phyloP scores from a whole-genome alignment of 768 basidiomycete genomes.

The Panus rudis region DNA sequence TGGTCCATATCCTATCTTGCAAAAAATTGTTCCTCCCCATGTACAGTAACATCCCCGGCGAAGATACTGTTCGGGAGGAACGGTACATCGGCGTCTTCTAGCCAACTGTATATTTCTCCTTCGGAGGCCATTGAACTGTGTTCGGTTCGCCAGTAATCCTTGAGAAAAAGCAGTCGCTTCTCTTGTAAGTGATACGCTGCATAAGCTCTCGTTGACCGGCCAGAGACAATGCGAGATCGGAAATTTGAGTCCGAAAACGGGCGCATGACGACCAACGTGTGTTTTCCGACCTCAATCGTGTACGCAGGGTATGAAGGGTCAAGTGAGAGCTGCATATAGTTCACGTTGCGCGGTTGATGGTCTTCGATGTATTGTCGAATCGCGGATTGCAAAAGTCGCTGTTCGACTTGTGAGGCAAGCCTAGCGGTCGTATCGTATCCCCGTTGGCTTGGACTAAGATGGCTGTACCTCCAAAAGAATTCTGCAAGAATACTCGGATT shows the following conservation, averaged over 20 bases:
- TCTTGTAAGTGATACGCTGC: neutral
- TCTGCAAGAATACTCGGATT: constrained; percentile 10
- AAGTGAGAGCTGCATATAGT: neutral
- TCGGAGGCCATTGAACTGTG: neutral
- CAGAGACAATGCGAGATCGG: neutral
- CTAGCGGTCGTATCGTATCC: constrained; percentile 24
- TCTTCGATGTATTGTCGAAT: constrained; percentile 3
- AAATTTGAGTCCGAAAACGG: too few species aligned
- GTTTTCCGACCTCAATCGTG: constrained; percentile 3
- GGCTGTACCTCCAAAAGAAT: constrained; percentile 23
- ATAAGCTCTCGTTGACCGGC: constrained; percentile 7
- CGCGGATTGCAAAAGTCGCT: too few species aligned
- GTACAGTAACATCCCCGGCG: neutral
- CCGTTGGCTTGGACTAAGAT: constrained; percentile 6
- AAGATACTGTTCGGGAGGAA: neutral
- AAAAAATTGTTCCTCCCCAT: neutral
- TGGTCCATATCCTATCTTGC: too few species aligned
- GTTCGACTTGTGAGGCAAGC: constrained; percentile 4
- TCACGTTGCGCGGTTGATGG: too few species aligned
- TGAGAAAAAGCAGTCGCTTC: constrained; percentile 3
- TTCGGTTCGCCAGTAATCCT: constrained; percentile 4
- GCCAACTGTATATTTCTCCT: neutral
- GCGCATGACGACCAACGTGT: neutral
- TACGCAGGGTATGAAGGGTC: constrained; percentile 1
- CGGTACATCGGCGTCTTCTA: neutral